Conservation (phyloP, 1,284 basidiomycete species). For the Fistulina hepatica region DNA sequence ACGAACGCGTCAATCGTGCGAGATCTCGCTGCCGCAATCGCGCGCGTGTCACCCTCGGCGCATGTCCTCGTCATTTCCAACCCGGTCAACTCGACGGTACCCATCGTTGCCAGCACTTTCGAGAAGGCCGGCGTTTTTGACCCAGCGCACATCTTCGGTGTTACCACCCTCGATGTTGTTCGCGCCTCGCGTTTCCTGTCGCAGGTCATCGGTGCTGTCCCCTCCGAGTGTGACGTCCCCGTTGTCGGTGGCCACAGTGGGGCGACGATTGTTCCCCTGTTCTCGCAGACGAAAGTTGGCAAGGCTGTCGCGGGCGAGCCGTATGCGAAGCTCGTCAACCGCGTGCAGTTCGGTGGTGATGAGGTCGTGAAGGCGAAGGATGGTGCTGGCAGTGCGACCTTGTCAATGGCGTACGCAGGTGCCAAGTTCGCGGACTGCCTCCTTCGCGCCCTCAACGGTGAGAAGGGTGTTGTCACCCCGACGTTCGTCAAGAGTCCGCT, state of each 20-base stretch:
- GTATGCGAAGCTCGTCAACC: conserved; percentile 64
- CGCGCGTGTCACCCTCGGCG: conserved; percentile 81
- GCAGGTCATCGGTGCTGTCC: conserved; percentile 57
- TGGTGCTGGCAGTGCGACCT: conserved; percentile 81
- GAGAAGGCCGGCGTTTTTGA: conserved; percentile 93
- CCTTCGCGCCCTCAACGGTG: conserved; percentile 77
- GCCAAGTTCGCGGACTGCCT: conserved; percentile 82
- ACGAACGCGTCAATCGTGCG: conserved; percentile 95
- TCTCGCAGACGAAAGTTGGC: conserved; percentile 69
- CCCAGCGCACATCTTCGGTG: conserved; percentile 71
- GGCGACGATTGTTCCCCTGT: conserved; percentile 89
- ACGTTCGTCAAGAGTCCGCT: conserved; percentile 85
- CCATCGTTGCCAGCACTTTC: conserved; percentile 90
- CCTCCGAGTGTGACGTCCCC: conserved; percentile 65
- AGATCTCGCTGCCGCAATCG: conserved; percentile 85
- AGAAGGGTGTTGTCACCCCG: conserved; percentile 76
- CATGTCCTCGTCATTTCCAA: conserved; percentile 96
- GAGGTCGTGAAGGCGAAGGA: conserved; percentile 88
- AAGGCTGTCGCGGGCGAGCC: conserved; percentile 58
- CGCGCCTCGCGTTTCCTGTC: conserved; percentile 89
- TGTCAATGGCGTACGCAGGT: conserved; percentile 91
- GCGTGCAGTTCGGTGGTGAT: conserved; percentile 90
- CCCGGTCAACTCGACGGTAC: conserved; percentile 93
- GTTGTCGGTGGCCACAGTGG: conserved; percentile 97
- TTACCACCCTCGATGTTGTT: conserved; percentile 96